These are phyloP conservation scores for Termitomyces sp. DNA, from an alignment of 1,284 basidiomycete genomes.

Conservation along the genomic window DNA sequence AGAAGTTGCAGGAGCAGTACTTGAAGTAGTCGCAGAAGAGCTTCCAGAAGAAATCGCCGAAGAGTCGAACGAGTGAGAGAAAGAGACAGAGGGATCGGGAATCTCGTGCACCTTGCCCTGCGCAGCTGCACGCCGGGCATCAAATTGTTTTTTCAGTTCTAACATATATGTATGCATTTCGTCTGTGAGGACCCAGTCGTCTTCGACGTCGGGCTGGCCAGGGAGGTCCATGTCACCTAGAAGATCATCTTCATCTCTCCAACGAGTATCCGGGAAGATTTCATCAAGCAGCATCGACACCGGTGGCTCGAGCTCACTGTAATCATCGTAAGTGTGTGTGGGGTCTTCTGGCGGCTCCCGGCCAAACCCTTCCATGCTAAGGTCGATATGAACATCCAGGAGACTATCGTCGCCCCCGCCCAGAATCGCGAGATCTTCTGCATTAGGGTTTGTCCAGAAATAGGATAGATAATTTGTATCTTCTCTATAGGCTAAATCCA, in stretches of 20 bases:
- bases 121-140: neutral
- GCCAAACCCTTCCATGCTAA: neutral
- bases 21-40: neutral
- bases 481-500: neutral
- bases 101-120: neutral
- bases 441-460: neutral
- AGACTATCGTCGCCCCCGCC: neutral
- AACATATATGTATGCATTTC: neutral
- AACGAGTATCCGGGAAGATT: neutral
- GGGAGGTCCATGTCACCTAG: neutral
- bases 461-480: neutral
- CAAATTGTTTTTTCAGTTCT: neutral
- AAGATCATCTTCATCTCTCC: neutral
- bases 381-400: neutral
- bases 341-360: neutral
- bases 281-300: neutral
- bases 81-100: neutral
- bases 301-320: neutral
- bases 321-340: neutral
- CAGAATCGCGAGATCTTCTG: neutral
- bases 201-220: neutral
- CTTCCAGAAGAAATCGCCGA: neutral
- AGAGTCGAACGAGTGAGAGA: neutral
- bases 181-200: constrained; percentile 1
- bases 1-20: neutral